Conservation (phyloP, 139 green algal species). For the Pseudopediastrum boryanum region DNA sequence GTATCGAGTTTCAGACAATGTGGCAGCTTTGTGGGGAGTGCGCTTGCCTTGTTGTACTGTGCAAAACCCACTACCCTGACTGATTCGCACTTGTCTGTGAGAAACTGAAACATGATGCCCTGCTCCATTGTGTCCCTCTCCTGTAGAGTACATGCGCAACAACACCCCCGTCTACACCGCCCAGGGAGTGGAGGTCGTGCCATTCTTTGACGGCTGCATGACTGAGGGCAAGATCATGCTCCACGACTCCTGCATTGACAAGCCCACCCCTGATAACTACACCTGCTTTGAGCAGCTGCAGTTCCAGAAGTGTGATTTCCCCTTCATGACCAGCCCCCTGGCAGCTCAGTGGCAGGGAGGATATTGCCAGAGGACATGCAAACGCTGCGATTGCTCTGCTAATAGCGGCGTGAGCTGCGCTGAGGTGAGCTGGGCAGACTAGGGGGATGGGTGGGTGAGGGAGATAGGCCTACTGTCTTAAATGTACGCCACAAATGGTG, state of each 20-base stretch:
- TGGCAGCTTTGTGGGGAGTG: not conserved
- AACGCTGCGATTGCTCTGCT: slow-evolving; percentile 59
- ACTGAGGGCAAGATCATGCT: slow-evolving; percentile 48
- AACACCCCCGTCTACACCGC: slow-evolving; percentile 66
- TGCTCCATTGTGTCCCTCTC: too few relatives aligned
- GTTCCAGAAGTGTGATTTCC: slow-evolving; percentile 34
- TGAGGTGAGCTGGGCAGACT: too few relatives aligned
- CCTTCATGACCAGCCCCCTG: slow-evolving; percentile 43
- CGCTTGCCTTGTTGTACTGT: not conserved
- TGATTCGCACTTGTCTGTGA: too few relatives aligned
- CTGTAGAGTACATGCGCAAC: slow-evolving; percentile 56
- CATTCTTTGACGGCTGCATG: slow-evolving; percentile 66
- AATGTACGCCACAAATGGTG: too few relatives aligned
- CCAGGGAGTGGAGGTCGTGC: slow-evolving; percentile 59
- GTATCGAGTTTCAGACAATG: too few relatives aligned
- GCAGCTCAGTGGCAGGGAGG: slow-evolving; percentile 68
- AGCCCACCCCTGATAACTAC: slow-evolving; percentile 68
- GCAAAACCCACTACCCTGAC: too few relatives aligned
- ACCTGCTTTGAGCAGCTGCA: slow-evolving; percentile 48
- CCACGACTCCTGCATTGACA: slow-evolving; percentile 71
- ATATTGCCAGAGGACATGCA: slow-evolving; percentile 68
- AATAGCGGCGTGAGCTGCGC: slow-evolving; percentile 50
- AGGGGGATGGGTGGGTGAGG: too few relatives aligned
- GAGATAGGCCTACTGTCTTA: too few relatives aligned
- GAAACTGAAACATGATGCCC: too few relatives aligned